Base-by-base conservation (phyloP, 2,329 filamentous ascomycete genomes). In the Penicillium sp. region DNA sequence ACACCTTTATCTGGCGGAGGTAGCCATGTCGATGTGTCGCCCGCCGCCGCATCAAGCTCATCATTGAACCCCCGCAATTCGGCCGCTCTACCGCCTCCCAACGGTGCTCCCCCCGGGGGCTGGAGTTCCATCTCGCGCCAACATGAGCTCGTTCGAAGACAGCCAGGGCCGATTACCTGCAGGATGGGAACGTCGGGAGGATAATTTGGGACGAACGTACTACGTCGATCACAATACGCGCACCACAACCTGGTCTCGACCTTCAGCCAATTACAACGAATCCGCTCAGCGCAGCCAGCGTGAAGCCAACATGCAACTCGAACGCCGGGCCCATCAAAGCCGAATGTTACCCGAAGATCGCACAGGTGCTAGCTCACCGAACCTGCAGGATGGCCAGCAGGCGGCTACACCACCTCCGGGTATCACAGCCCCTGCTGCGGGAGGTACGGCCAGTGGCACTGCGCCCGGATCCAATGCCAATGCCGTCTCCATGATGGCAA, bases 211-310 rank as follows among this genome's bases (percentile, higher is more conserved):
- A 47, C 84, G 94, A 65, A 97, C 93, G 21, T 99, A 99, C 70
- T 99, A 97, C 70, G 94, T 99, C 47, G 94, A 99, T 68, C 94
- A 97, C 72, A 97, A 97, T 72, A 96, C 92, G 6, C 83, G 94
- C 65, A 93, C 94, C 50, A 99, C 94, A 0, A 97, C 93, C 63
- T 99, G 94, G 94, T 93, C 89, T 63, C 82, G 94, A 54, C 94
- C 94, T 7, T 88, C 90, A n/a, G 81, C 82, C 36, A 86, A 86
- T 54, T 88, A 87, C 65, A 92, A 87, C 55, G 85, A 88, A 42
- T 85, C 85, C 45, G 87, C 92, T 57, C 85, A 89, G 63, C 84
- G 91, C 54, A 87, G 80, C 59, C 88, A 91, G 61, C 83, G 93
- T 70, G 92, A 96, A 69, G 90, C 91, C 24, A 91, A 92, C 57